phyloP scores from a whole-genome alignment of 768 basidiomycete genomes.

The Termitomyces sp. region DNA sequence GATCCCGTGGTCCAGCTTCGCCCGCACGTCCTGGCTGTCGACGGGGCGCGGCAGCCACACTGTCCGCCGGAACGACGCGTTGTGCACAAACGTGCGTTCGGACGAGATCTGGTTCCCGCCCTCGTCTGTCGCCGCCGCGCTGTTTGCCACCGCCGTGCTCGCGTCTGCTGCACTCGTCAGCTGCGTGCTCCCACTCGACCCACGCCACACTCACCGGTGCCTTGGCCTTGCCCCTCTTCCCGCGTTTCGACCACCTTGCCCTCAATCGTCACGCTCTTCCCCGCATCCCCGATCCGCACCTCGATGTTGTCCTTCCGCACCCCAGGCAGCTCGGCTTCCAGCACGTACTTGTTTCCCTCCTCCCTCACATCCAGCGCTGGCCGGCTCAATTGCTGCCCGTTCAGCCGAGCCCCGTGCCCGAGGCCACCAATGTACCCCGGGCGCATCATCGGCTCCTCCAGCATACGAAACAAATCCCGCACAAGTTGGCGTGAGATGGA shows the following conservation, averaged over 20 bases:
- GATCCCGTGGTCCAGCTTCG: conserved; percentile 65
- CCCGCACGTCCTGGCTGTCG: conserved; percentile 50
- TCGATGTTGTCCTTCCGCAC: conserved; percentile 74
- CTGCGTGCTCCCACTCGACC: no score
- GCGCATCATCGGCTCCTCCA: conserved; percentile 63
- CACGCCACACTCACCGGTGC: no score
- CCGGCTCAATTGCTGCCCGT: conserved; percentile 37
- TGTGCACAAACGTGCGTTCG: conserved; percentile 56
- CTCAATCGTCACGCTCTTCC: conserved; percentile 66
- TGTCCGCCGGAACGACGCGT: conserved; percentile 57
- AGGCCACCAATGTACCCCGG: conserved; percentile 4
- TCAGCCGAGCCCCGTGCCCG: conserved; percentile 19
- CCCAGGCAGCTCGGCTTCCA: conserved; percentile 77
- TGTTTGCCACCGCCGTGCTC: conserved; percentile 8
- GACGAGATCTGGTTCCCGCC: conserved; percentile 42
- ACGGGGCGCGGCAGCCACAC: conserved; percentile 66
- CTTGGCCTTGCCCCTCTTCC: conserved; percentile 15
- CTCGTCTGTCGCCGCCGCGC: conserved; percentile 12
- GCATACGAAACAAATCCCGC: conserved; percentile 67
- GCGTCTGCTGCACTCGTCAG: no score
- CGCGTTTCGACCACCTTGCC: conserved; percentile 39
- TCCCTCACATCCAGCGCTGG: conserved; percentile 69
- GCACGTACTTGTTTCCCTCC: conserved; percentile 53
- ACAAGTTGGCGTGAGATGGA: conserved; percentile 61
- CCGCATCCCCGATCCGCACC: conserved; percentile 64